phyloP scores from a whole-genome alignment of 176 grass and related monocot genomes.

The Musa itinerans region DNA sequence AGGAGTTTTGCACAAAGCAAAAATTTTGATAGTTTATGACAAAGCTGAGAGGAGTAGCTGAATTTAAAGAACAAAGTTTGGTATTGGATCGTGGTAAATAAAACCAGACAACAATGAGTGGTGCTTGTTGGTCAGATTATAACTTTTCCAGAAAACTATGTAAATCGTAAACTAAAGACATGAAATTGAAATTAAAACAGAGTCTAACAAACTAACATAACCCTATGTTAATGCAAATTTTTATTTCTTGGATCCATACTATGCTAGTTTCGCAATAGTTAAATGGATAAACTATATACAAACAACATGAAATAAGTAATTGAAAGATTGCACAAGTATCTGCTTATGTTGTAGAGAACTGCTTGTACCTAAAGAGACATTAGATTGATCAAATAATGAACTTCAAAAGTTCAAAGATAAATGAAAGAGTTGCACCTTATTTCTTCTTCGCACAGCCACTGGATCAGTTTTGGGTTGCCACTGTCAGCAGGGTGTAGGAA shows the following conservation, averaged over 20 bases:
- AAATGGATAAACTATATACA: not conserved
- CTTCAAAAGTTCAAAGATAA: conserved; percentile 9
- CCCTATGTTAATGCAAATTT: not conserved
- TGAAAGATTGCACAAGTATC: not conserved
- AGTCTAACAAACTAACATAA: no score
- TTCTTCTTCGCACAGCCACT: conserved; percentile 70
- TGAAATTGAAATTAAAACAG: no score
- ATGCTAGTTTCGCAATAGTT: not conserved
- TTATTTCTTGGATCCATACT: not conserved
- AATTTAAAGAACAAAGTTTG: not conserved
- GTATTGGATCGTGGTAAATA: not conserved
- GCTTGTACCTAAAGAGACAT: conserved; percentile 6
- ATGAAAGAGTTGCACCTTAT: conserved; percentile 35
- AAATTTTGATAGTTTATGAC: no score
- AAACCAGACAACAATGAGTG: not conserved
- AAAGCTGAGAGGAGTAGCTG: no score
- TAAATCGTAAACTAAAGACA: not conserved
- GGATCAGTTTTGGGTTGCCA: conserved; percentile 57
- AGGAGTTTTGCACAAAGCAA: no score
- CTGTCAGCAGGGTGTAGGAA: conserved; percentile 75
- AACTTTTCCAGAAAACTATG: not conserved
- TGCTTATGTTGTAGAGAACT: conserved; percentile 11
- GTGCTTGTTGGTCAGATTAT: not conserved
- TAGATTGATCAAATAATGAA: conserved; percentile 6
- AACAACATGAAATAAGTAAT: no score